Conservation (phyloP, 176 grass and related monocot genomes). For the Metroxylon sagu region DNA sequence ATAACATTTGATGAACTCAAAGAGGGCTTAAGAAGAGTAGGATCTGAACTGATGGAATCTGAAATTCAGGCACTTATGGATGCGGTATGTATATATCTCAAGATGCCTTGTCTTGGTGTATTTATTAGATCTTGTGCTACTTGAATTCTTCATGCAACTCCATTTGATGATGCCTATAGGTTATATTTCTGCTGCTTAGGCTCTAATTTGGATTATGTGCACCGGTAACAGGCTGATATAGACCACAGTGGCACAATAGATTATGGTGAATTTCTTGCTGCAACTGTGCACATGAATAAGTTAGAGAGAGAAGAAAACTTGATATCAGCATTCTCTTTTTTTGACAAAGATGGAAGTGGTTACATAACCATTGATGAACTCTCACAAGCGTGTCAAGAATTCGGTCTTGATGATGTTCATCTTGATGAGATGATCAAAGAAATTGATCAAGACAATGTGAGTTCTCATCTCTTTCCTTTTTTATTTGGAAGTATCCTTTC, state of each 20-base stretch:
- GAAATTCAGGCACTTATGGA: too few species aligned
- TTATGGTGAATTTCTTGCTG: constrained; percentile 88
- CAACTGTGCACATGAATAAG: constrained; percentile 94
- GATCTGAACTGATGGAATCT: constrained; percentile 9
- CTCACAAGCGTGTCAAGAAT: constrained; percentile 35
- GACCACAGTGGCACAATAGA: constrained; percentile 63
- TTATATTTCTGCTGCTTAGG: not conserved
- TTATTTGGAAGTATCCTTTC: too few species aligned
- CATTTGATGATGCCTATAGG: too few species aligned
- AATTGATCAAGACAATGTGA: too few species aligned
- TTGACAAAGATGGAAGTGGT: constrained; percentile 90
- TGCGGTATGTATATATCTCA: too few species aligned
- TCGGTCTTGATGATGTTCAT: too few species aligned
- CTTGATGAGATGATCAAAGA: too few species aligned
- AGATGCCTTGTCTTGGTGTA: too few species aligned
- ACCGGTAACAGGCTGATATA: constrained; percentile 44
- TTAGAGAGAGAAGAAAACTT: constrained; percentile 87
- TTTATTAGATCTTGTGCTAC: too few species aligned
- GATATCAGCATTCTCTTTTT: constrained; percentile 64
- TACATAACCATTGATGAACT: constrained; percentile 81
- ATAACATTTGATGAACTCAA: constrained; percentile 22
- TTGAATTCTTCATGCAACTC: too few species aligned
- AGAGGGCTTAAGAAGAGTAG: constrained; percentile 12
- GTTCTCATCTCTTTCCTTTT: too few species aligned
- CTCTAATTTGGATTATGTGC: not conserved